Base-by-base conservation (phyloP, 2,329 filamentous ascomycete species). In the Pseudogymnoascus verrucosus region DNA sequence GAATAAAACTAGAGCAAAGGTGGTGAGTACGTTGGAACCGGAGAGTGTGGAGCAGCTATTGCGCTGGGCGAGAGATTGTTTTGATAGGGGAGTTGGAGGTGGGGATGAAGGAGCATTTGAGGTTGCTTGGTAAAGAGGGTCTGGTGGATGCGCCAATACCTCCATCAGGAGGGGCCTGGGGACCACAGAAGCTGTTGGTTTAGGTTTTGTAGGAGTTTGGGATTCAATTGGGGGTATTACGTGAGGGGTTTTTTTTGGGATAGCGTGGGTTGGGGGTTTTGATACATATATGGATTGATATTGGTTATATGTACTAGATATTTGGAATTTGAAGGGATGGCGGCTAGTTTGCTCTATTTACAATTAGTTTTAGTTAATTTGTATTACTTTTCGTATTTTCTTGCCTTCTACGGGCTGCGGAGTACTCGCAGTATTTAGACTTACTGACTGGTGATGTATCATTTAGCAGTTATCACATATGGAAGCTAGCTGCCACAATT, bases 231-330 rank as follows among this genome's bases (percentile, higher is more conserved):
- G 23, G 14, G 14, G 47, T 44, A n/a, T 10, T 44, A 19, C 12
- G 40, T 19, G n/a, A 19, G 19, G 40, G 3, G 31, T 8, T 21
- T 44, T 40, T 44, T 21, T 21, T 10, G 8, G 40, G 8, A 12
- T 19, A 21, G 19, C 19, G 40, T 5, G 19, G 40, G 19, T 5
- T 12, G 16, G 40, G 40, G 10, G 21, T 44, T 3, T 44, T 16
- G n/a, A 16, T 19, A 23, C 4, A 23, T 23, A 23, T 23, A 70
- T 68, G 6, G 26, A 51, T 28, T 12, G 23, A n/a, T 44, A 23
- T 44, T 44, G 11, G 42, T 44, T 44, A 23, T 23, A 21, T 42
- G 16, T 23, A 44, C 10, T 44, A 14, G 42, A 44, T 14, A 44
- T 23, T 44, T 23, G 19, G 11, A 44, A 44, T 3, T 23, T 14